Evolutionary conservation across 768 basidiomycete genomes (phyloP).

Genomic region (Mycena alexandri): DNA sequence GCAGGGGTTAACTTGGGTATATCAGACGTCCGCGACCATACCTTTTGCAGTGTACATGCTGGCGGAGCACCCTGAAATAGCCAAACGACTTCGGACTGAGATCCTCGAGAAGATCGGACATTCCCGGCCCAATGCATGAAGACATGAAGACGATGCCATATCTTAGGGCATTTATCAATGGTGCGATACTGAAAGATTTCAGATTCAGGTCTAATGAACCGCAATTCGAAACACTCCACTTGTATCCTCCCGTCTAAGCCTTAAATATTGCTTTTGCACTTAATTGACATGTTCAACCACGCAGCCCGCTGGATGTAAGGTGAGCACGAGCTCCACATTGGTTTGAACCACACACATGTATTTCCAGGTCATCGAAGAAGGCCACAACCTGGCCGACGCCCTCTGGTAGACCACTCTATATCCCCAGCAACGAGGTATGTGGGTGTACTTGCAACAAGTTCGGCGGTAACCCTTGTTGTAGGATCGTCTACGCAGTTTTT

Average conservation of each 20-base stretch:
- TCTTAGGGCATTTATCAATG: slow-evolving; percentile 52
- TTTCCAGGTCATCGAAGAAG: slow-evolving; percentile 22
- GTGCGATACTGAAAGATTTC: neutral
- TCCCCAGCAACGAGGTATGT: slow-evolving; percentile 6
- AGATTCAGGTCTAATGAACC: neutral
- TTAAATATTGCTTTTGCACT: neutral
- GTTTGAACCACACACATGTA: neutral
- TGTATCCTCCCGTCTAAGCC: slow-evolving; percentile 66
- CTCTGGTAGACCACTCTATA: slow-evolving; percentile 2
- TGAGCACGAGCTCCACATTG: slow-evolving; percentile 4
- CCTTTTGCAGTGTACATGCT: too few relatives aligned
- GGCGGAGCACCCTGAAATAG: slow-evolving; percentile 51
- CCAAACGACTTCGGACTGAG: slow-evolving; percentile 50
- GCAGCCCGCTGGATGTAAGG: slow-evolving; percentile 9
- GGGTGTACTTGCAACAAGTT: neutral
- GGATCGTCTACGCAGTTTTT: slow-evolving; percentile 49
- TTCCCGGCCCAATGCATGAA: slow-evolving; percentile 49
- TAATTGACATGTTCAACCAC: neutral
- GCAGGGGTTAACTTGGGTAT: neutral
- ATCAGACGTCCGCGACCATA: slow-evolving; percentile 49
- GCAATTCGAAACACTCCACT: slow-evolving; percentile 57
- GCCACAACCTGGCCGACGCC: slow-evolving; percentile 11
- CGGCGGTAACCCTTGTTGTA: slow-evolving; percentile 50
- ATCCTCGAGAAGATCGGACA: slow-evolving; percentile 49
- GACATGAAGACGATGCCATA: slow-evolving; percentile 56